These are phyloP conservation scores for Umbelopsis vinacea DNA, from an alignment of 192 early-diverging fungal species.

Conservation along the genomic window DNA sequence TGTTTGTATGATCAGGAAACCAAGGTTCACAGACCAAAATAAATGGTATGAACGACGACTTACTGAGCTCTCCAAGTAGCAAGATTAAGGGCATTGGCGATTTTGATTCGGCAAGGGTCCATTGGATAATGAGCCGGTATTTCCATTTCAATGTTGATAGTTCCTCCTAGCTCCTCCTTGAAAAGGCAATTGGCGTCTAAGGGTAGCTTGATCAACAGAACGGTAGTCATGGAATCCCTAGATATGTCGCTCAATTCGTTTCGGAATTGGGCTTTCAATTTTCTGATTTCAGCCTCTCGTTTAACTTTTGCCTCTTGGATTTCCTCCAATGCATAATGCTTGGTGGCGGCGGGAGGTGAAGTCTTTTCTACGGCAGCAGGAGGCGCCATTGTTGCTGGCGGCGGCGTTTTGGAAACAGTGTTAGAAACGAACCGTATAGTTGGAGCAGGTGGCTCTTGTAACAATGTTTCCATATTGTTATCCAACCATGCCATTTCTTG, in stretches of 20 bases:
- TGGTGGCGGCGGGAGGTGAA: neutral
- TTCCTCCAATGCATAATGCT: constrained; percentile 14
- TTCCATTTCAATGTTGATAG: constrained; percentile 33
- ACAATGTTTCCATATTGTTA: constrained; percentile 60
- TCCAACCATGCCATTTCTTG: constrained; percentile 64
- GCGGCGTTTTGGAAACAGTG: neutral
- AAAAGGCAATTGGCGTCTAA: constrained; percentile 19
- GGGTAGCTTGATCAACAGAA: constrained; percentile 17
- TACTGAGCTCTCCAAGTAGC: constrained; percentile 13
- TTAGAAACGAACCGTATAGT: constrained; percentile 36
- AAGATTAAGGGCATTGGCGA: constrained; percentile 23
- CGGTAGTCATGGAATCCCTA: neutral
- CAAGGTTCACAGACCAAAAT: neutral
- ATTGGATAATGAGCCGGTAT: constrained; percentile 46
- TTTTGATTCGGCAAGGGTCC: constrained; percentile 44
- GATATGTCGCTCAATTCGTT: constrained; percentile 15
- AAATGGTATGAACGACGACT: neutral
- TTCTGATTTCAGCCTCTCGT: constrained; percentile 22
- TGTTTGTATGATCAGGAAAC: neutral
- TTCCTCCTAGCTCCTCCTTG: constrained; percentile 18
- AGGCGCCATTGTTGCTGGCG: constrained; percentile 15
- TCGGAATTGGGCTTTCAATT: constrained; percentile 33
- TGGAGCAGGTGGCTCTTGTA: constrained; percentile 61
- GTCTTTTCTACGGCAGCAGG: neutral
- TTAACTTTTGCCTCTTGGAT: constrained; percentile 16